Evolutionary conservation across 2,329 filamentous ascomycete species (phyloP).

Genomic region (Diplodia corticola): DNA sequence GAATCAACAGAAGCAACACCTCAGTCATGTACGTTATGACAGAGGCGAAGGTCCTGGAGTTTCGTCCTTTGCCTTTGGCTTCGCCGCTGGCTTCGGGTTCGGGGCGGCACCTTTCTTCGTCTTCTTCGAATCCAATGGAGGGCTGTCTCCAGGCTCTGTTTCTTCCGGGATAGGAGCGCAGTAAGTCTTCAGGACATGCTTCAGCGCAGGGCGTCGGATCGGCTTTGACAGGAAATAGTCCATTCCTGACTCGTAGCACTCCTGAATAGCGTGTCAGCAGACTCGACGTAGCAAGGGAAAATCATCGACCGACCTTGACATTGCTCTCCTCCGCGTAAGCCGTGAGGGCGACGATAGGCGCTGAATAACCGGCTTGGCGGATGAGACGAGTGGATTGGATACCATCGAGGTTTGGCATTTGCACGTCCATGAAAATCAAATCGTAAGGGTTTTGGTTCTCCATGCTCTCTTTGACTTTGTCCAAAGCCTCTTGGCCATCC

Average conservation of each 20-base stretch:
- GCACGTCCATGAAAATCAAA: constrained; percentile 93
- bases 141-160: constrained; percentile 28
- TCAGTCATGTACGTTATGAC: neutral
- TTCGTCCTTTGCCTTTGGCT: neutral
- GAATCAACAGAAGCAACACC: neutral
- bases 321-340: constrained; percentile 91
- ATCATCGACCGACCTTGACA: constrained; percentile 65
- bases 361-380: constrained; percentile 79
- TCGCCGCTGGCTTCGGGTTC: neutral
- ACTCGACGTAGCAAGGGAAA: constrained; percentile 21
- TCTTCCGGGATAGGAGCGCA: constrained; percentile 81
- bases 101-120: neutral
- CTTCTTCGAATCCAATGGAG: neutral
- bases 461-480: constrained; percentile 82
- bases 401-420: constrained; percentile 92
- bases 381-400: constrained; percentile 84
- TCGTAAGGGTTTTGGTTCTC: constrained; percentile 71
- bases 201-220: constrained; percentile 79
- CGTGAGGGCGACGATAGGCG: constrained; percentile 86
- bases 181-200: constrained; percentile 78
- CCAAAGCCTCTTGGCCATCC: constrained; percentile 74
- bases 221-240: constrained; percentile 78
- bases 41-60: neutral
- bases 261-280: constrained; percentile 31
- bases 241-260: constrained; percentile 81